These are phyloP conservation scores for Fusarium sp. DNA, from an alignment of 2,329 filamentous ascomycete genomes.

Conservation along the genomic window DNA sequence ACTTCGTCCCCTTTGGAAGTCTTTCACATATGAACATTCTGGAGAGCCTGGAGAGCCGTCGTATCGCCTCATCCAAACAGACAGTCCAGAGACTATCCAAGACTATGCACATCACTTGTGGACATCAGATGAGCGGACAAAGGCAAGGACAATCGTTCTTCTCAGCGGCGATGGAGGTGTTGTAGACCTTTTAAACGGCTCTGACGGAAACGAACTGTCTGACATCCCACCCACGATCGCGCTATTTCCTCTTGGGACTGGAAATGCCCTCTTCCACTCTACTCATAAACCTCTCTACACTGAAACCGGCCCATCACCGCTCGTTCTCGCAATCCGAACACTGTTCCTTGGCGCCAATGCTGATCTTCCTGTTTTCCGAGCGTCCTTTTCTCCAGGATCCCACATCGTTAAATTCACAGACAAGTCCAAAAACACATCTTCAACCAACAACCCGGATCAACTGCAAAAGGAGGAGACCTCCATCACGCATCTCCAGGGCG, in stretches of 20 bases:
- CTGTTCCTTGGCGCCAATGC: slow-evolving; percentile 69
- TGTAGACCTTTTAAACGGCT: slow-evolving; percentile 82
- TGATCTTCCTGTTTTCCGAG: slow-evolving; percentile 72
- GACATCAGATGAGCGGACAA: slow-evolving; percentile 49
- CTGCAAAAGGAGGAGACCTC: slow-evolving; percentile 49
- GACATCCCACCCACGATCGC: slow-evolving; percentile 59
- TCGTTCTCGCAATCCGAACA: slow-evolving; percentile 66
- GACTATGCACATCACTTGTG: slow-evolving; percentile 66
- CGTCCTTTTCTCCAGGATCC: slow-evolving; percentile 70
- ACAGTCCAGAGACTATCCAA: slow-evolving; percentile 71
- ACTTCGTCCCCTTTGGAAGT: slow-evolving; percentile 66
- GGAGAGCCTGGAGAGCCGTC: background rate
- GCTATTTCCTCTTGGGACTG: slow-evolving; percentile 72
- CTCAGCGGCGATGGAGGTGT: slow-evolving; percentile 91
- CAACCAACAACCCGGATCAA: slow-evolving; percentile 13
- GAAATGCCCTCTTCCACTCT: slow-evolving; percentile 74
- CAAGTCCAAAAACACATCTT: slow-evolving; percentile 14
- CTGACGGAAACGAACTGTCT: slow-evolving; percentile 42
- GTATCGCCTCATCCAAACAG: slow-evolving; percentile 68
- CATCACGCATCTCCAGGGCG: slow-evolving; percentile 70
- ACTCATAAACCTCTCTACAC: slow-evolving; percentile 69
- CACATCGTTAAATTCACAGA: slow-evolving; percentile 58
- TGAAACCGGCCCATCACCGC: slow-evolving; percentile 53
- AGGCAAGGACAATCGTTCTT: slow-evolving; percentile 72
- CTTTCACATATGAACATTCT: no score